phyloP scores from a whole-genome alignment of 306 rosid genomes.

The Carpinus viminea region DNA sequence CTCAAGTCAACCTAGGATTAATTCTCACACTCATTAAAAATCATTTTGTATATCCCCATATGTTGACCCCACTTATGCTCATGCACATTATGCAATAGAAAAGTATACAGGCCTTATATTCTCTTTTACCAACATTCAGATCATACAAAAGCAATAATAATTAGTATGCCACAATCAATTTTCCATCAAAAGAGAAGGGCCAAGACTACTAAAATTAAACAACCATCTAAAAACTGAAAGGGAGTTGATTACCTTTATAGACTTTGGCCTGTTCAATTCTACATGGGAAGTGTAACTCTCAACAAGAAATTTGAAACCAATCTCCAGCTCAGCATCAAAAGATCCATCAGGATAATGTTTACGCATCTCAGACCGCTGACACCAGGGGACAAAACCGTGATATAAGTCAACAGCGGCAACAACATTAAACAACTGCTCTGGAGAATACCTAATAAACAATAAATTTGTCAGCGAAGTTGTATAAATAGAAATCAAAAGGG shows the following conservation, averaged over 20 bases:
- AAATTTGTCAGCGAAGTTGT: conserved; percentile 27
- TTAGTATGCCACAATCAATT: neutral
- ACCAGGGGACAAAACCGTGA: conserved; percentile 97
- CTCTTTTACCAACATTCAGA: neutral
- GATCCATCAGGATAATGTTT: conserved; percentile 74
- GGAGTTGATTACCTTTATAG: conserved; percentile 58
- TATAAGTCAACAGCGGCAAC: conserved; percentile 93
- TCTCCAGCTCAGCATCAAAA: conserved; percentile 93
- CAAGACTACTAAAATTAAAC: neutral
- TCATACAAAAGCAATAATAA: neutral
- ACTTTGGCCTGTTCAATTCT: conserved; percentile 67
- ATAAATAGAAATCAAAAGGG: neutral
- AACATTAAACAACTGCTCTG: conserved; percentile 84
- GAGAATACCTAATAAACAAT: conserved; percentile 60
- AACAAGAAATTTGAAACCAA: conserved; percentile 89
- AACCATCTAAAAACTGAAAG: neutral
- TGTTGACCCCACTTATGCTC: no score
- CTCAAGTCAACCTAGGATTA: neutral
- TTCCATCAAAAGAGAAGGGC: neutral
- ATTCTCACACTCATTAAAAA: neutral
- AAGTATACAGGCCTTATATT: neutral
- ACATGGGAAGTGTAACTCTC: conserved; percentile 91
- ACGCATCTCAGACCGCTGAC: conserved; percentile 72
- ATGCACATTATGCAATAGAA: neutral
- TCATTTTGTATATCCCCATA: no score